These are phyloP conservation scores for Pluteus cervinus DNA, from an alignment of 768 basidiomycete species.

Conservation along the genomic window DNA sequence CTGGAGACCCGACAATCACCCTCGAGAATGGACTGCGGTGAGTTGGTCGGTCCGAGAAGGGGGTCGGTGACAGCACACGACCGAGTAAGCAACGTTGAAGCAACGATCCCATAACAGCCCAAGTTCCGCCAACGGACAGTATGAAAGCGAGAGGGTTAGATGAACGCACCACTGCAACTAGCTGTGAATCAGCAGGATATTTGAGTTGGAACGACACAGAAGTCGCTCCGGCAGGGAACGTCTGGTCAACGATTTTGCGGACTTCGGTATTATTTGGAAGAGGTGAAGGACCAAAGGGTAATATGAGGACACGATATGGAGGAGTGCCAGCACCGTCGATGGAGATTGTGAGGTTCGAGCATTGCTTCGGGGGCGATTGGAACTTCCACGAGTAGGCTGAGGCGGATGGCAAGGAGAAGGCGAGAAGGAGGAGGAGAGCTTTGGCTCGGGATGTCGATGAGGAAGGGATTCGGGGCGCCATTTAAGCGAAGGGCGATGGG, in stretches of 20 bases:
- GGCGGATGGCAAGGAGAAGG: slow-evolving; percentile 20
- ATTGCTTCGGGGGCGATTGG: slow-evolving; percentile 51
- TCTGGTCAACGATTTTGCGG: slow-evolving; percentile 49
- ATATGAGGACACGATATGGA: slow-evolving; percentile 61
- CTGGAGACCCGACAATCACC: not conserved
- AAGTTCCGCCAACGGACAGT: no score
- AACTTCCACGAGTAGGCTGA: slow-evolving; percentile 40
- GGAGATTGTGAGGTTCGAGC: slow-evolving; percentile 53
- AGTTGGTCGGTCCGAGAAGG: not conserved
- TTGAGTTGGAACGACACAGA: slow-evolving; percentile 50
- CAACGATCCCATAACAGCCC: not conserved
- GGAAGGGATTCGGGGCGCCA: no score
- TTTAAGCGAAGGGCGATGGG: no score
- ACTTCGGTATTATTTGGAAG: slow-evolving; percentile 59
- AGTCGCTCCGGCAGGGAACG: slow-evolving; percentile 38
- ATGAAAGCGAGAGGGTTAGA: slow-evolving; percentile 5
- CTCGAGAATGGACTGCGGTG: not conserved
- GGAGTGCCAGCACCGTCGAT: slow-evolving; percentile 48
- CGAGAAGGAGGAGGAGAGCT: slow-evolving; percentile 16
- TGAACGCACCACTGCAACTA: slow-evolving; percentile 67
- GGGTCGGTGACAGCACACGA: not conserved
- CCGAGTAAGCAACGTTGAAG: slow-evolving; percentile 2
- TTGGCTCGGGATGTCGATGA: no score
- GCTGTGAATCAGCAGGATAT: slow-evolving; percentile 63
- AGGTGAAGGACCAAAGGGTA: slow-evolving; percentile 63